phyloP scores from a whole-genome alignment of 2,329 filamentous ascomycete genomes.

The Trichoderma semiorbis region DNA sequence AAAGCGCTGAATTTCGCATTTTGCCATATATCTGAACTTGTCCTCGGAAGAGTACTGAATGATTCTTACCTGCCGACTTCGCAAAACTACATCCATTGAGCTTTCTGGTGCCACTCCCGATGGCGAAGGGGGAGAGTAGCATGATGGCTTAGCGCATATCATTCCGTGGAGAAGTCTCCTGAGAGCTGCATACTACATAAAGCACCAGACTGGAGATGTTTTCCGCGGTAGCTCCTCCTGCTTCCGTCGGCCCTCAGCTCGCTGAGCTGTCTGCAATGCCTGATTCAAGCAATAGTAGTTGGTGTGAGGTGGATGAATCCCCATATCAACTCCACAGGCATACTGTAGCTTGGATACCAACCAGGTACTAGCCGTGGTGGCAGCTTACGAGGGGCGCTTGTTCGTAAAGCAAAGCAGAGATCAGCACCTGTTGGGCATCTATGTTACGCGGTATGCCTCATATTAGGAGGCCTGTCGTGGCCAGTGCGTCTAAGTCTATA shows the following conservation, averaged over 20 bases:
- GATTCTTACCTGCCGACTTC: not conserved
- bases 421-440: not conserved
- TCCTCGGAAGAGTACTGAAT: not conserved
- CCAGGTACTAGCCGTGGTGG: not conserved
- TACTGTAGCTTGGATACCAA: not conserved
- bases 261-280: not conserved
- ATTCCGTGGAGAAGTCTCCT: not conserved
- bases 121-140: not conserved
- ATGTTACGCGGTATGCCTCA: not conserved
- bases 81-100: not conserved
- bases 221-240: not conserved
- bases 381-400: not conserved
- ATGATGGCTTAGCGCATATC: not conserved
- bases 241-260: not conserved
- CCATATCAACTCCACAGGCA: not conserved
- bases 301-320: not conserved
- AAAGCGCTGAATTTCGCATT: not conserved
- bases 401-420: not conserved
- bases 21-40: not conserved
- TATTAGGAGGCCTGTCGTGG: not conserved
- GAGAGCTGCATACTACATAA: not conserved
- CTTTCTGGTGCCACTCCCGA: not conserved
- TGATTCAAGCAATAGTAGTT: not conserved
- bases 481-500: not conserved
- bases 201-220: not conserved